Percentiles rank a stretch among this genome's conserved stretches.
Conservation (phyloP, 2,329 filamentous ascomycete species). For the Nigrospora osmanthi region DNA sequence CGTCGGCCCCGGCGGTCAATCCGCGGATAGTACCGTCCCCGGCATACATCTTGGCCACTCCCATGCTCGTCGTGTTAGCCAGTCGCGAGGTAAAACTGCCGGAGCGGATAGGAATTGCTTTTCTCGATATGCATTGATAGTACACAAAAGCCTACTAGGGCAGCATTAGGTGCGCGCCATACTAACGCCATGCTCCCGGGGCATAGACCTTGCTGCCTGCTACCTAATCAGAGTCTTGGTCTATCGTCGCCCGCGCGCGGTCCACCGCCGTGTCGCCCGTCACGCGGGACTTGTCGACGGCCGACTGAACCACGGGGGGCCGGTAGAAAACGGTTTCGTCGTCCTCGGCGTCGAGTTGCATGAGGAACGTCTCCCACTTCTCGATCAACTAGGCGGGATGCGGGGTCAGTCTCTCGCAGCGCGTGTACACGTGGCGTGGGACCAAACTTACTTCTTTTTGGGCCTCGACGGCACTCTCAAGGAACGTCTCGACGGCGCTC, state of each 20-base stretch:
- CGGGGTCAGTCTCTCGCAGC: too few relatives aligned
- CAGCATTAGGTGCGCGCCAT: background rate
- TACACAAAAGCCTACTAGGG: too few relatives aligned
- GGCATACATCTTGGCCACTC: too few relatives aligned
- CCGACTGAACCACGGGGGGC: slow-evolving; percentile 47
- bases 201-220: slow-evolving; percentile 1
- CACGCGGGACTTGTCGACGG: slow-evolving; percentile 29
- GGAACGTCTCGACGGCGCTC: slow-evolving; percentile 91
- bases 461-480: slow-evolving; percentile 94
- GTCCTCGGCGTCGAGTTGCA: slow-evolving; percentile 92
- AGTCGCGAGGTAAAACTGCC: too few relatives aligned
- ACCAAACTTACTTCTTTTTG: slow-evolving; percentile 78
- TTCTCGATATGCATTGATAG: too few relatives aligned
- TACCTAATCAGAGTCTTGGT: slow-evolving; percentile 51
- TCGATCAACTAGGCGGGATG: slow-evolving; percentile 54
- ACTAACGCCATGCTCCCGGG: too few relatives aligned
- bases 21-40: too few relatives aligned
- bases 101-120: too few relatives aligned
- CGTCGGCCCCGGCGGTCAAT: too few relatives aligned
- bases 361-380: slow-evolving; percentile 96
- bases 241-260: slow-evolving; percentile 48
- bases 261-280: slow-evolving; percentile 52
- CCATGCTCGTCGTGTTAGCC: too few relatives aligned
- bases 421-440: background rate
- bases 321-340: slow-evolving; percentile 65